Evolutionary conservation across 176 grass and related monocot species (phyloP).

Genomic region (Elaeis guineensis): DNA sequence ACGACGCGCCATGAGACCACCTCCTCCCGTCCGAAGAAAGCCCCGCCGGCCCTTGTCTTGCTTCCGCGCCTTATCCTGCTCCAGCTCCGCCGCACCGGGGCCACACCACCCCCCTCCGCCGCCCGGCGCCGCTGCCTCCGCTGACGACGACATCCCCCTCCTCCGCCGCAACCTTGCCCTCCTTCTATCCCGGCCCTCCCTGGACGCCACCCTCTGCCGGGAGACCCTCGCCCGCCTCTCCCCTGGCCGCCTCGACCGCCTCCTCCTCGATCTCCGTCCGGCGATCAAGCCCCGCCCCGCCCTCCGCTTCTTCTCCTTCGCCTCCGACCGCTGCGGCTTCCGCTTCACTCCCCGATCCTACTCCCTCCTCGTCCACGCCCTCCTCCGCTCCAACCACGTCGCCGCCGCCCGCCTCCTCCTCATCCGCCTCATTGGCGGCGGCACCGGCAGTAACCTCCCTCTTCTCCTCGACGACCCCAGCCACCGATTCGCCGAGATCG

Average conservation of each 20-base stretch:
- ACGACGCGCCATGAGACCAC: slow-evolving; percentile 53
- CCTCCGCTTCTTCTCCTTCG: slow-evolving; percentile 41
- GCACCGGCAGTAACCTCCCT: slow-evolving; percentile 2
- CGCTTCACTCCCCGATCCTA: slow-evolving; percentile 37
- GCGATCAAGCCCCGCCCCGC: slow-evolving; percentile 20
- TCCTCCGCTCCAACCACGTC: slow-evolving; percentile 31
- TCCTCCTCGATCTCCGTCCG: slow-evolving; percentile 10
- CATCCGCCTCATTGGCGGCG: slow-evolving; percentile 18
- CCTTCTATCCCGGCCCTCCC: slow-evolving; percentile 15
- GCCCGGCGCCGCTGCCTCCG: background rate
- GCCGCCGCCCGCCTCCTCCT: slow-evolving; percentile 30
- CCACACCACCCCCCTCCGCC: slow-evolving; percentile 19
- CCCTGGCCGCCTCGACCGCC: slow-evolving; percentile 2
- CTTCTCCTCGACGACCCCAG: slow-evolving; percentile 6
- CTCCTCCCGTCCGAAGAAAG: slow-evolving; percentile 7
- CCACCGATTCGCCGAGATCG: background rate
- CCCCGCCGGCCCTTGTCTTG: slow-evolving; percentile 13
- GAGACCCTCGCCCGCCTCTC: slow-evolving; percentile 12
- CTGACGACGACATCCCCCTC: slow-evolving; percentile 13
- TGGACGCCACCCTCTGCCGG: slow-evolving; percentile 14
- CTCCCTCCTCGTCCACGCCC: slow-evolving; percentile 31
- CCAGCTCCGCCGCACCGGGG: slow-evolving; percentile 9
- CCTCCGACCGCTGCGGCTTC: slow-evolving; percentile 6
- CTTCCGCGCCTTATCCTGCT: slow-evolving; percentile 25
- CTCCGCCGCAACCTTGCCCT: slow-evolving; percentile 28